Percentiles rank a stretch among this genome's conserved stretches.
Conservation (phyloP, 352 stramenopile genomes). For the Achlya hypogyna region DNA sequence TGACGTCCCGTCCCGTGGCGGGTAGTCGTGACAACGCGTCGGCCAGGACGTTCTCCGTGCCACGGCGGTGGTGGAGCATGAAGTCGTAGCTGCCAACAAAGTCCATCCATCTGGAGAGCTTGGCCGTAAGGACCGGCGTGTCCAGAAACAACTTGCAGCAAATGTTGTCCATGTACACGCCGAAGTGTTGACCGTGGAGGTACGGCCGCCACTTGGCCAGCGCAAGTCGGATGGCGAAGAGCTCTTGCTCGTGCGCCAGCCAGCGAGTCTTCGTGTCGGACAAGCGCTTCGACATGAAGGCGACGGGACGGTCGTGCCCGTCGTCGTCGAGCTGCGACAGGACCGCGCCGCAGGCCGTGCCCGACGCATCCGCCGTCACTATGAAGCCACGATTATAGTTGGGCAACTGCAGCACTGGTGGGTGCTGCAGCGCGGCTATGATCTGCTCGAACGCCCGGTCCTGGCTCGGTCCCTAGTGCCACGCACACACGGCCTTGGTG, state of each 20-base stretch:
- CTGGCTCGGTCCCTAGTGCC: too few species aligned
- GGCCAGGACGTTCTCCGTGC: too few species aligned
- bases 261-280: constrained; percentile 10
- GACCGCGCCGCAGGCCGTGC: background rate
- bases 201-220: constrained; percentile 20
- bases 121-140: too few species aligned
- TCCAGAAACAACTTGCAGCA: constrained; percentile 5
- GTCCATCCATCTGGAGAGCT: too few species aligned
- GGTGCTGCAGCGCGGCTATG: background rate
- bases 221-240: constrained; percentile 19
- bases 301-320: constrained; percentile 5
- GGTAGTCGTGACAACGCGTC: too few species aligned
- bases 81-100: too few species aligned
- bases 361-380: constrained; percentile 15
- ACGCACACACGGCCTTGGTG: too few species aligned
- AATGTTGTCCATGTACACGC: constrained; percentile 20
- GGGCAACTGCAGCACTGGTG: background rate
- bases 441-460: background rate
- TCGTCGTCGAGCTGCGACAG: constrained; percentile 12
- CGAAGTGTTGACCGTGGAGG: constrained; percentile 18
- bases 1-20: too few species aligned
- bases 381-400: background rate
- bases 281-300: constrained; percentile 21
- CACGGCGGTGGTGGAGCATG: too few species aligned
- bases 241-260: constrained; percentile 19